Conservation (phyloP, 108 stramenopile species). For the Fistulifera pelliculosa region DNA sequence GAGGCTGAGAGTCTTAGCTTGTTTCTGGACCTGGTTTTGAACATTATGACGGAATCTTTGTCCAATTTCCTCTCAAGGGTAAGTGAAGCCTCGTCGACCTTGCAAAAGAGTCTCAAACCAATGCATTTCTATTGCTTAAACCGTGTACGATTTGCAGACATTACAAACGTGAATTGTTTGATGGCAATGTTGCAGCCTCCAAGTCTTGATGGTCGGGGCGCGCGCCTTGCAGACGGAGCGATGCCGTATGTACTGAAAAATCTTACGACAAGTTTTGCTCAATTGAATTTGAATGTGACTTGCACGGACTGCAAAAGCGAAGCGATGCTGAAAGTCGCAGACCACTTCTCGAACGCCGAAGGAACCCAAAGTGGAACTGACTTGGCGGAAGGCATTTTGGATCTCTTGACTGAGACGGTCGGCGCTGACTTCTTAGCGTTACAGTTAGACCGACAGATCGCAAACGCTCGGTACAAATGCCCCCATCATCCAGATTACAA, state of each 20-base stretch:
- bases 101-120: too few species aligned
- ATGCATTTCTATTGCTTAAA: constrained; percentile 39
- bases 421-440: neutral
- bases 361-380: neutral
- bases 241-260: neutral
- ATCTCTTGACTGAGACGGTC: neutral
- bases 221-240: constrained; percentile 9
- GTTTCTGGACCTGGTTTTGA: too few species aligned
- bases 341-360: neutral
- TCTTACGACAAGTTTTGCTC: neutral
- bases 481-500: neutral
- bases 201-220: constrained; percentile 36
- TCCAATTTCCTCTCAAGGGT: too few species aligned
- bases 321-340: neutral
- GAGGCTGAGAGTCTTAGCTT: too few species aligned
- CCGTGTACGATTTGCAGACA: constrained; percentile 40
- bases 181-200: constrained; percentile 60
- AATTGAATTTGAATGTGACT: neutral
- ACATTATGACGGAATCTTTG: too few species aligned
- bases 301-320: constrained; percentile 1
- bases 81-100: too few species aligned
- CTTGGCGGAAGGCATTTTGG: neutral
- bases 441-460: neutral
- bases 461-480: neutral
- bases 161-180: constrained; percentile 65